Conservation (phyloP, 306 rosid genomes). For the Macrotyloma uniflorum region DNA sequence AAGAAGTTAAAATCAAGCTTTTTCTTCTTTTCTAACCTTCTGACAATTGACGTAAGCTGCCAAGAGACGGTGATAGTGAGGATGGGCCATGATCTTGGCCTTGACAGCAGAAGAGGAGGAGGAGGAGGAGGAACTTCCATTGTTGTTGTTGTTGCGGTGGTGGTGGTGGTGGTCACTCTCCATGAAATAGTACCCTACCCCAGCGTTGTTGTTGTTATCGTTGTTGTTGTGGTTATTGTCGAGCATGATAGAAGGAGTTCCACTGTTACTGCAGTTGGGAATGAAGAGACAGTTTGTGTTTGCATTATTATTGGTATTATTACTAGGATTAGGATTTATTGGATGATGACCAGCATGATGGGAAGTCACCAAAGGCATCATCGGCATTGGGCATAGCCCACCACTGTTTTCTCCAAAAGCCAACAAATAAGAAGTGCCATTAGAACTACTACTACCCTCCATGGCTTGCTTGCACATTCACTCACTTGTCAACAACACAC, state of each 20-base stretch:
- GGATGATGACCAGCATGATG: conserved; percentile 48
- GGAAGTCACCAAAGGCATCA: conserved; percentile 77
- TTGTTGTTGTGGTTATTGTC: conserved; percentile 23
- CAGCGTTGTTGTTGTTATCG: conserved; percentile 32
- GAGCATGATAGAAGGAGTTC: conserved; percentile 45
- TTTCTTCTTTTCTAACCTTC: conserved; percentile 58
- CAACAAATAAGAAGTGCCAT: conserved; percentile 59
- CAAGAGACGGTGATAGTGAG: conserved; percentile 93
- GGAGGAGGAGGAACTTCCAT: conserved; percentile 48
- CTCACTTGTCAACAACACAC: not conserved
- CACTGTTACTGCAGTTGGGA: conserved; percentile 42
- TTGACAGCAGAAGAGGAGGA: conserved; percentile 57
- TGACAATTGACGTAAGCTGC: conserved; percentile 90
- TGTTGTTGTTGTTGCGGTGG: conserved; percentile 38
- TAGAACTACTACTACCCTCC: conserved; percentile 55
- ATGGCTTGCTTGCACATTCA: conserved; percentile 24
- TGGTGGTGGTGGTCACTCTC: conserved; percentile 43
- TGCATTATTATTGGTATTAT: conserved; percentile 7
- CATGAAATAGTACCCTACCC: conserved; percentile 70
- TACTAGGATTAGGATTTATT: conserved; percentile 34
- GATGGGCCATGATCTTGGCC: conserved; percentile 96
- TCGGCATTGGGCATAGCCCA: conserved; percentile 72
- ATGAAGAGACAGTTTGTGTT: conserved; percentile 48
- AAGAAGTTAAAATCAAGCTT: conserved; percentile 14
- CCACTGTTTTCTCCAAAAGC: conserved; percentile 68